Conservation (phyloP, 2,329 filamentous ascomycete genomes). For the Talaromyces sp. region DNA sequence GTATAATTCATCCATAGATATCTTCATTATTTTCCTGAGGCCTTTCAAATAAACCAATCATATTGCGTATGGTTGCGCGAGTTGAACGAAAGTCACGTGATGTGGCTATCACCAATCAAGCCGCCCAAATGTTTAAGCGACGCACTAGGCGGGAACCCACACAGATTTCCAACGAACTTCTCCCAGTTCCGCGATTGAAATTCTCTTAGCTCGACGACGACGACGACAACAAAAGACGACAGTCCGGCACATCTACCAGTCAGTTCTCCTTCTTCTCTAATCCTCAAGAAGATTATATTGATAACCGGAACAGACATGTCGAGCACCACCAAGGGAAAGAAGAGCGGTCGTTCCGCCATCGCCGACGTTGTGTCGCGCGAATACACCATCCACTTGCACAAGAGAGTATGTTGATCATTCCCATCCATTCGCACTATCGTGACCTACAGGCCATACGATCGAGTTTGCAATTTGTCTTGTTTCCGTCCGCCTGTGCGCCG, state of each 20-base stretch:
- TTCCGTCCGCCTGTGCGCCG: not conserved
- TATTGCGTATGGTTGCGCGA: not conserved
- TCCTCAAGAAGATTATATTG: not conserved
- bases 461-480: conserved; percentile 8
- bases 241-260: conserved; percentile 36
- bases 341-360: conserved; percentile 83
- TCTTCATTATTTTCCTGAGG: too few species aligned
- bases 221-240: conserved; percentile 34
- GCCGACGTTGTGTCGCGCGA: conserved; percentile 98
- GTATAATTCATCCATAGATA: not conserved
- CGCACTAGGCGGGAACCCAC: conserved; percentile 15
- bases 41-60: not conserved
- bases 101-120: not conserved
- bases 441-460: not conserved
- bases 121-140: conserved; percentile 1
- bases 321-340: conserved; percentile 63
- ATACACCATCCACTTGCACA: conserved; percentile 99
- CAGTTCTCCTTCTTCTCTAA: conserved; percentile 24
- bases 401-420: conserved; percentile 71
- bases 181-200: conserved; percentile 23
- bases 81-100: not conserved
- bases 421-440: not conserved
- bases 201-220: conserved; percentile 27
- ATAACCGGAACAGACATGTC: conserved; percentile 57
- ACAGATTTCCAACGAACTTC: conserved; percentile 14